Evolutionary conservation across 495 filamentous ascomycete species (phyloP), one percentile per base, ranked within the genome.

Genomic region (Neurospora tetraspora): DNA sequence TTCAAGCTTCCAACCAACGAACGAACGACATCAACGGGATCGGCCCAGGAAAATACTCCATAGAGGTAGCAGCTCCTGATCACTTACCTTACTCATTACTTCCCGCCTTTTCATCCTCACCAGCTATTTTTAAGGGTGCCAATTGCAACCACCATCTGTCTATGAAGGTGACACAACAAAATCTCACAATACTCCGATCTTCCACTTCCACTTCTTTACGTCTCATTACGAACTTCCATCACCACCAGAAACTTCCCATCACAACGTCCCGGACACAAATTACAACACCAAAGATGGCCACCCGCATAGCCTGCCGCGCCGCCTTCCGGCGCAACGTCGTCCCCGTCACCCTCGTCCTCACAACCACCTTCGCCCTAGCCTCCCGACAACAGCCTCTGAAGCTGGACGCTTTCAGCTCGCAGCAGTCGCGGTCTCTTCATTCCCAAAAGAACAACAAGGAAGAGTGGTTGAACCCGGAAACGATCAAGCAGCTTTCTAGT

Each of bases 401-500:
- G 2, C 74, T 82, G 11, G 82, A 84, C 73, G 68, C 76, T 4
- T 31, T 40, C 27, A 42, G 16, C 36, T 18, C 74, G 4, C 36
- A 34, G 5, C 31, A 74, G 23, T 39, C 39, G 40, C 69, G 45
- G 20, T 42, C 18, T 11, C 40, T 12, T 20, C 53, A 4, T 42
- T 47, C 45, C 43, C 77, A 39, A 47, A 69, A 14, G 39, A 45
- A 16, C 70, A 27, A 68, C n/a, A 76, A 61, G 31, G 81, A 83
- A 23, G 83, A 83, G 14, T 71, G 73, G 36, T 74, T 86, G 65
- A 85, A 86, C 72, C 79, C 88, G 0, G 81, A 84, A 37, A 85
- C 86, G 14, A 82, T 93, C 78, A 88, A 85, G 73, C 90, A 94
- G 83, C 82, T 94, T 70, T 92, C 89, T 71, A 76, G 88, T 72